These are phyloP conservation scores for Waitea zeae DNA, from an alignment of 1,284 basidiomycete genomes.

Conservation along the genomic window DNA sequence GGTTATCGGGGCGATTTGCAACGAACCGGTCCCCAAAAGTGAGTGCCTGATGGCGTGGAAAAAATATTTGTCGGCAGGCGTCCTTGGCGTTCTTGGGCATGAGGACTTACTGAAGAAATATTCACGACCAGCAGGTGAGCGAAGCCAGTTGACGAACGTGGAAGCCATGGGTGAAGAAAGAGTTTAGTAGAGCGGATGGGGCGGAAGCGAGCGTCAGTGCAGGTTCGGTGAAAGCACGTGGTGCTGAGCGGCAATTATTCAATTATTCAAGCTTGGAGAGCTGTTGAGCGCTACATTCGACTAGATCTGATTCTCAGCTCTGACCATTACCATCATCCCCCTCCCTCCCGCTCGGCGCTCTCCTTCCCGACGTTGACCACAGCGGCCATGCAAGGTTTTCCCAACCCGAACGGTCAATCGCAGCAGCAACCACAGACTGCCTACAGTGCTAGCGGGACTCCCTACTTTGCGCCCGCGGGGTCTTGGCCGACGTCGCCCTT, in stretches of 20 bases:
- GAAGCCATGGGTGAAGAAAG: constrained; percentile 45
- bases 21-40: constrained; percentile 91
- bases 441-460: too few species aligned
- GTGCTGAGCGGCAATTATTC: too few species aligned
- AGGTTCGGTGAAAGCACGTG: too few species aligned
- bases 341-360: background rate
- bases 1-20: background rate
- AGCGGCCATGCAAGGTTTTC: background rate
- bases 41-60: constrained; percentile 53
- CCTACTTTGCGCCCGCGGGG: too few species aligned
- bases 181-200: too few species aligned
- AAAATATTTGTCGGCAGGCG: background rate
- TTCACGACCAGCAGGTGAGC: constrained; percentile 75
- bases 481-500: background rate
- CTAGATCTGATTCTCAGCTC: too few species aligned
- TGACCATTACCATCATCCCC: too few species aligned
- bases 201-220: constrained; percentile 5
- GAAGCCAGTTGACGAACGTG: constrained; percentile 71
- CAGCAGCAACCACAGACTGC: background rate
- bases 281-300: too few species aligned
- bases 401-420: background rate
- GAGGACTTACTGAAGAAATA: constrained; percentile 80
- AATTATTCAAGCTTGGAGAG: too few species aligned
- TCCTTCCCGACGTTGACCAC: background rate
- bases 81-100: background rate